These are phyloP conservation scores for Ascochyta koolunga DNA, from an alignment of 2,329 filamentous ascomycete species.

Conservation along the genomic window DNA sequence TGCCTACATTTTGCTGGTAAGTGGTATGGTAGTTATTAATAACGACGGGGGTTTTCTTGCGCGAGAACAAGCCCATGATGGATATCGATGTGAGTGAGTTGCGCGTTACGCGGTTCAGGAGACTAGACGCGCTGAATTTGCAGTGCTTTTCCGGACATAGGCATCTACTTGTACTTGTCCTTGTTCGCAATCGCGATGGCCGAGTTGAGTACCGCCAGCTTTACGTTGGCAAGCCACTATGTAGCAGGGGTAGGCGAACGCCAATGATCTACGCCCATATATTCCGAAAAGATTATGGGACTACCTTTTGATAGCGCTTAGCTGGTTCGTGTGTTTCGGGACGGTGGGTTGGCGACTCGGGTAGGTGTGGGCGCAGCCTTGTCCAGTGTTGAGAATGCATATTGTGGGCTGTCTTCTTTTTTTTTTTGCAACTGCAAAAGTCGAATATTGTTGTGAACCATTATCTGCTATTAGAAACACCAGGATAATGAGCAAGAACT, in stretches of 20 bases:
- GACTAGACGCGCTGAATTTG: no score
- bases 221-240: neutral
- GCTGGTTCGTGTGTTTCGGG: neutral
- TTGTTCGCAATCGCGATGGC: neutral
- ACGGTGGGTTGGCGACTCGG: neutral
- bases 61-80: constrained; percentile 1
- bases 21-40: constrained; percentile 6
- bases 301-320: neutral
- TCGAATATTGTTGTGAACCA: no score
- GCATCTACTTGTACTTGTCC: neutral
- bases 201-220: neutral
- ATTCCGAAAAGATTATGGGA: neutral
- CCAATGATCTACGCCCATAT: constrained; percentile 2
- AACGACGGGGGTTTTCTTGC: constrained; percentile 3
- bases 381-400: no score
- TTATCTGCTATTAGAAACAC: no score
- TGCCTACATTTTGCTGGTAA: neutral
- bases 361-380: no score
- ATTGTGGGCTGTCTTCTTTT: no score
- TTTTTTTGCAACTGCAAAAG: no score
- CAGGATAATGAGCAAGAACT: no score
- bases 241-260: constrained; percentile 8
- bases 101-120: no score
- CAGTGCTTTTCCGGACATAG: no score
- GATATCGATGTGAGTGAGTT: neutral